Base-by-base conservation (phyloP, 2,329 filamentous ascomycete species). In the Botrytis cinerea region DNA sequence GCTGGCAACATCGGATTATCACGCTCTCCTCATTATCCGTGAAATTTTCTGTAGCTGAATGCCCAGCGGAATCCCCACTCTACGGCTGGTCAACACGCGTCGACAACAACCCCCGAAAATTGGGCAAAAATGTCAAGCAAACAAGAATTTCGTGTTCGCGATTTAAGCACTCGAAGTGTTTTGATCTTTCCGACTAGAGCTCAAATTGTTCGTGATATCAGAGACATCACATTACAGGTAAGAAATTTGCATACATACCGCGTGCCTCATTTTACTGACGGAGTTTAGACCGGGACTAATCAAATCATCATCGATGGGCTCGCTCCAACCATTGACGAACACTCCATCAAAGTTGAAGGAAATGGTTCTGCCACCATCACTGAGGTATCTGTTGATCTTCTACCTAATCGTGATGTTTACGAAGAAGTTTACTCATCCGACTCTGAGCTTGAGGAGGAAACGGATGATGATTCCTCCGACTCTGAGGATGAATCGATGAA, bases 141-240 rank as follows among this genome's bases (percentile, higher is more conserved):
- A 73, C 82, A 87, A 73, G 84, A 87, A 74, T 90, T 89, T 79
- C 84, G 85, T 46, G 80, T 92, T 75, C 85, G 86, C 61, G 85
- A 90, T 67, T 82, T 92, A 45, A 78, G 83, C 14, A 91, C 90
- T 48, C 87, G 87, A 68, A 87, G 86, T 0, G 89, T 93, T 25
- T 89, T 87, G 0, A 84, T 93, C 59, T 91, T 90, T 74, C 90
- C 90, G 0, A 83, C 84, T 2, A 83, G 87, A 75, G 90, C 90
- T 1, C 89, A 90, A 66, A 81, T 92, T 45, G 84, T 87, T 20
- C 86, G 90, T 40, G 87, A 91, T 71, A 86, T 92, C 78, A 86
- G 86, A 73, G 82, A 87, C 75, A 82, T 91, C 25, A 77, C 79
- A 1, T 83, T 90, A 32, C 83, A 79, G 69, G 70, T 70, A 69